These are phyloP conservation scores for Tuber brumale DNA, from an alignment of 495 filamentous ascomycete species.

Conservation along the genomic window DNA sequence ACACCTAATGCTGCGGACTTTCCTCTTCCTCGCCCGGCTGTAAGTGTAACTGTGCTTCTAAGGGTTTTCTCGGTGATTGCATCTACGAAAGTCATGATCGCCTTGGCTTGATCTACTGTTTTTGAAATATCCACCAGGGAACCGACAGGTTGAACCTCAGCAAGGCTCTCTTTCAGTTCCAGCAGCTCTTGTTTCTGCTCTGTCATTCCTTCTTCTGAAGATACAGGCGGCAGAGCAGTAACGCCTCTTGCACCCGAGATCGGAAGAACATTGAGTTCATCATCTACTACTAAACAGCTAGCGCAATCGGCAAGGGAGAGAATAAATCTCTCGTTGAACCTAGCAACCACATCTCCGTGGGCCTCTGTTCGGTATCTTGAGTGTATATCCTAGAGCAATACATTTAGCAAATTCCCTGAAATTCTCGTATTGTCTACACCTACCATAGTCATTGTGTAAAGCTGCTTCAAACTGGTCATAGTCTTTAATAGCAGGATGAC, in stretches of 20 bases:
- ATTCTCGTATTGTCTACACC: too few relatives aligned
- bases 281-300: conserved; percentile 90
- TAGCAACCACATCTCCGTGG: conserved; percentile 85
- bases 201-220: conserved; percentile 59
- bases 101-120: conserved; percentile 92
- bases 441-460: conserved; percentile 90
- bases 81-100: conserved; percentile 88
- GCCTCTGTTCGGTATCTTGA: conserved; percentile 95
- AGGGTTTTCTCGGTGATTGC: conserved; percentile 95
- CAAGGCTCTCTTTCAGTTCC: conserved; percentile 77
- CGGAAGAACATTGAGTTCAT: conserved; percentile 94
- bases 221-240: conserved; percentile 67
- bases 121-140: conserved; percentile 74
- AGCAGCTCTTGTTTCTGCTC: conserved; percentile 70
- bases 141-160: conserved; percentile 77
- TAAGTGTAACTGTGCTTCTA: conserved; percentile 84
- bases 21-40: conserved; percentile 88
- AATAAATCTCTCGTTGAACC: conserved; percentile 98
- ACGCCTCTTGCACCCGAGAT: conserved; percentile 94
- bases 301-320: conserved; percentile 91
- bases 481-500: conserved; percentile 87
- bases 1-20: conserved; percentile 95
- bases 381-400: conserved; percentile 64
- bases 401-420: neutral
- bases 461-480: conserved; percentile 94